A percentile compares a stretch with the other conserved stretches of the same genome.
These are phyloP conservation scores for Talaromyces thailandensis DNA, from an alignment of 495 filamentous ascomycete species.

Conservation along the genomic window DNA sequence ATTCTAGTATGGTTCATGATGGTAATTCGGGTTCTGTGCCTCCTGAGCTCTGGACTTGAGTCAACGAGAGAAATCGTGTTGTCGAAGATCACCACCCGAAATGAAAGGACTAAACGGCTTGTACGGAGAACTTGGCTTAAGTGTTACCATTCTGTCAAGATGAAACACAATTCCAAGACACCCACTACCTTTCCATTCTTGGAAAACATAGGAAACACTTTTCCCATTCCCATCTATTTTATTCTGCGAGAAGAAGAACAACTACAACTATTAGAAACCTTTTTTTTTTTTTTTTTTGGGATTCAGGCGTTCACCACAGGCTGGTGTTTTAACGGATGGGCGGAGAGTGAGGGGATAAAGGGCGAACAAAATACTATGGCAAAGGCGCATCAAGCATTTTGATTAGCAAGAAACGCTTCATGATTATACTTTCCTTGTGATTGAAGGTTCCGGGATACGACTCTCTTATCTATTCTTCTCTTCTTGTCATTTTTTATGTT, in stretches of 20 bases:
- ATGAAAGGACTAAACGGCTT: background rate
- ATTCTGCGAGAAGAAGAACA: background rate
- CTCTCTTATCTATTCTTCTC: background rate
- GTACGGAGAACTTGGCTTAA: background rate
- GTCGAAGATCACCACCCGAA: background rate
- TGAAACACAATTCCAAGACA: background rate
- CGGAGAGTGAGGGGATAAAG: background rate
- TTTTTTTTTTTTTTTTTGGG: background rate
- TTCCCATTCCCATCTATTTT: background rate
- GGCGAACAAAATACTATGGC: background rate
- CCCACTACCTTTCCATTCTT: background rate
- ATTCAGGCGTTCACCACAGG: background rate
- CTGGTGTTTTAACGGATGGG: background rate
- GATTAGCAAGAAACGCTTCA: background rate
- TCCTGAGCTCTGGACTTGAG: background rate
- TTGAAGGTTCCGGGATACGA: background rate
- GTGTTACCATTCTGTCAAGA: background rate
- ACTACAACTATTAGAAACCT: background rate
- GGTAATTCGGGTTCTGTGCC: slow-evolving; percentile 7
- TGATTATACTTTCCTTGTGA: background rate
- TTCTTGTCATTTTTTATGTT: background rate
- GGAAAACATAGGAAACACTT: background rate
- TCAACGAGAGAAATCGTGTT: background rate
- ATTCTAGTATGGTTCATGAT: slow-evolving; percentile 26
- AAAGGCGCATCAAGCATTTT: background rate